phyloP scores from a whole-genome alignment of 257 asterid species.

The Lithospermum erythrorhizon region DNA sequence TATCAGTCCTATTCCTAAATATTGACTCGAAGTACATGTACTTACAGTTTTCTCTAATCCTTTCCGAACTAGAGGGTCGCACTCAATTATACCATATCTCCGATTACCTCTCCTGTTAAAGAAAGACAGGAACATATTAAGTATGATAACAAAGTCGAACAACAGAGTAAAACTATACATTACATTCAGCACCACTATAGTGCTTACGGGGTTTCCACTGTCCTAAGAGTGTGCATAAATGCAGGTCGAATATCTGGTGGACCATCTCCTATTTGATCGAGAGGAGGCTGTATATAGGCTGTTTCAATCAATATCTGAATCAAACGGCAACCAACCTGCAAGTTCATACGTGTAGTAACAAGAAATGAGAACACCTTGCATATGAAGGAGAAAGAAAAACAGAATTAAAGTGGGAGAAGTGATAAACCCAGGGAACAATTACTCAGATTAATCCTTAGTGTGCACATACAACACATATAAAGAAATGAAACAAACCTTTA shows the following conservation, averaged over 20 bases:
- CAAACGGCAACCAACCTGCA: slow-evolving; percentile 83
- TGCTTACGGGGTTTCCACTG: slow-evolving; percentile 68
- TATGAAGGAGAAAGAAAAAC: neutral
- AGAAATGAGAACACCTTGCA: neutral
- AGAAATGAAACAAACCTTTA: slow-evolving; percentile 40
- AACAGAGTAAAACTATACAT: neutral
- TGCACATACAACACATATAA: slow-evolving; percentile 1
- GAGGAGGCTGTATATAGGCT: slow-evolving; percentile 83
- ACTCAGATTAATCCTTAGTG: neutral
- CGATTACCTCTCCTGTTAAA: slow-evolving; percentile 48
- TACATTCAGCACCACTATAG: slow-evolving; percentile 6
- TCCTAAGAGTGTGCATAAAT: slow-evolving; percentile 63
- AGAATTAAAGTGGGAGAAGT: neutral
- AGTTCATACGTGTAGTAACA: slow-evolving; percentile 10
- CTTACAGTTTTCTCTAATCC: slow-evolving; percentile 94
- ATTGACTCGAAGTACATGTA: neutral
- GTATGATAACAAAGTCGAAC: neutral
- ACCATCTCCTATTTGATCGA: slow-evolving; percentile 52
- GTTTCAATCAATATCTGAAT: slow-evolving; percentile 72
- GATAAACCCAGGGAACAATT: neutral
- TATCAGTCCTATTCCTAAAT: neutral
- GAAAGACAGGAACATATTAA: neutral
- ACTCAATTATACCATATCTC: slow-evolving; percentile 91
- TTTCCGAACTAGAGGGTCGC: slow-evolving; percentile 88
- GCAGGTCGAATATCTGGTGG: slow-evolving; percentile 94